Evolutionary conservation across 345 rosid genomes (phyloP), one percentile per base, ranked within the genome.

Genomic region (Eucalyptus cloeziana): DNA sequence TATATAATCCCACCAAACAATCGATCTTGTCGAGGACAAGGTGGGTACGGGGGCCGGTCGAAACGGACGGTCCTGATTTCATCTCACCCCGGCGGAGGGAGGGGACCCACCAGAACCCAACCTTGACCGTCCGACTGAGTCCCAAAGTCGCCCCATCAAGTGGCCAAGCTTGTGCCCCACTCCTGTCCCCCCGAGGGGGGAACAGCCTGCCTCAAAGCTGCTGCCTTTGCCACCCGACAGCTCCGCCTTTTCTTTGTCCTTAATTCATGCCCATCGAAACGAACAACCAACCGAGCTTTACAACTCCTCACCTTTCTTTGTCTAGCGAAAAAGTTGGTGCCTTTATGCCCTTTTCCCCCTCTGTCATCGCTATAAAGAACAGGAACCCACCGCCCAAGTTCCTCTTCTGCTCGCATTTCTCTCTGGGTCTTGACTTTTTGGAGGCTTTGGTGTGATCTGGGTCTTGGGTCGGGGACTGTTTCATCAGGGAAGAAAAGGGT

Each of bases 121-220:
- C 43, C 89, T 79, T 37, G 86, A 40, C 86, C 85, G 69, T 64
- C 58, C 86, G 17, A 50, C 49, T 40, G 50, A 50, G 80, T 51
- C 86, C 52, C 17, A n/a, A 14, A 24, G 54, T 80, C 67, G 49
- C 91, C 40, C 83, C 83, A 76, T 37, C 83, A 43, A 76, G 83
- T 3, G 85, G 85, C 47, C 27, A 30, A 21, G 47, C 85, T 11
- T 90, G 87, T 97, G 99, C 94, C 99, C 95, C 94, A 86, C 91
- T 47, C 64, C 93, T 96, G 99, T 96, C 97, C 95, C 99, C 97
- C 92, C 3, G 90, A 80, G 81, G 89, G 89, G 49, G 88, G 88
- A 89, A 90, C 98, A 95, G 86, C 89, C 92, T 95, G 97, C 97
- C 95, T 93, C 94, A 92, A 94, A 91, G 91, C 90, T 96, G 99